phyloP scores from a whole-genome alignment of 2,329 filamentous ascomycete genomes.

The Pleurostoma richardsiae region DNA sequence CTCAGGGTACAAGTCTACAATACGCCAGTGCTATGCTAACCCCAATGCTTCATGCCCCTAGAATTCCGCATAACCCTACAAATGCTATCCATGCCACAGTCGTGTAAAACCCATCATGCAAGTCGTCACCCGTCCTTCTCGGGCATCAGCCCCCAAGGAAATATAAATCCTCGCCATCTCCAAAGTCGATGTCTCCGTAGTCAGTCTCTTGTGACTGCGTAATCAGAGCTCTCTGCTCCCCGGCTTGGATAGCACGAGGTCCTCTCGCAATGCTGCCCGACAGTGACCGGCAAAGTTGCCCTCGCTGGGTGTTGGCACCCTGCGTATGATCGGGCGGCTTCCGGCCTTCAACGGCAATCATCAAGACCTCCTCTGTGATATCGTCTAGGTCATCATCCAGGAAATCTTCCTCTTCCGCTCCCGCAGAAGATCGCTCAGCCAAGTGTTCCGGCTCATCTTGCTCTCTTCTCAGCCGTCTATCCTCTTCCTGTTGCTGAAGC shows the following conservation, averaged over 20 bases:
- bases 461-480: no score
- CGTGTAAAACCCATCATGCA: no score
- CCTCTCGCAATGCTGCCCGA: neutral
- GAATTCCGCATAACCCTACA: no score
- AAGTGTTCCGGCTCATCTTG: no score
- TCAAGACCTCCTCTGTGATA: neutral
- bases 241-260: neutral
- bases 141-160: no score
- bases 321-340: no score
- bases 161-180: no score
- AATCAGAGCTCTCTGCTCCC: neutral
- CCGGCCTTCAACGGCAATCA: neutral
- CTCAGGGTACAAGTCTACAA: no score
- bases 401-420: neutral
- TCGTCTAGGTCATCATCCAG: neutral
- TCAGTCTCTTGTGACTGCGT: slow-evolving; percentile 21
- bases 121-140: no score
- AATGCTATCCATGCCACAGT: no score
- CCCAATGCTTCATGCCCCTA: no score
- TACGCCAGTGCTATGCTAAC: no score
- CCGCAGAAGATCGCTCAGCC: neutral
- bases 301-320: neutral
- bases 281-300: neutral
- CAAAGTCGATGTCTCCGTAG: slow-evolving; percentile 10
- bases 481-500: slow-evolving; percentile 7